Base-by-base conservation (phyloP, 1,284 basidiomycete genomes). In the Sutorius eximius region DNA sequence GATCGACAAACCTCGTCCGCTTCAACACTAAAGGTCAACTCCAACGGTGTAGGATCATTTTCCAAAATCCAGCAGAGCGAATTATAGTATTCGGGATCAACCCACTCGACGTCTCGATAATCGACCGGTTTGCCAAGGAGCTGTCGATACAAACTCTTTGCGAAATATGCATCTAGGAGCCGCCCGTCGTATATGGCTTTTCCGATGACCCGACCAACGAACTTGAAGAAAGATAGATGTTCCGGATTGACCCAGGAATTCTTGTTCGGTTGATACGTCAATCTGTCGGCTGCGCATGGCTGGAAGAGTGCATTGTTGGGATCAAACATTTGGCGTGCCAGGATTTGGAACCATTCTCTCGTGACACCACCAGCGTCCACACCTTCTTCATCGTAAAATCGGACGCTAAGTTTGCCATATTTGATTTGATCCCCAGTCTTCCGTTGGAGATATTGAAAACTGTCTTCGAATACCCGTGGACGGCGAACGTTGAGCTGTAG, bases 251-350 rank as follows among this genome's bases (percentile, higher is more conserved):
- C 86, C 80, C 87, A 89, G 1, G 95, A 98, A 58, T 93, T 89
- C 66, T 95, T 93, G 77, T 98, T 97, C 6, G 96, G 95, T 72
- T 98, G 95, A 70, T 98, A 98, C 3, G 95, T 98, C 56, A 93
- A 82, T 62, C 87, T 85, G 71, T 98, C 95, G 6, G 94, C 95
- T 0, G 94, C 93, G 68, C 94, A 98, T 11, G 96, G 96, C 70
- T 98, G 93, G 82, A 99, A 99, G 20, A 99, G 82, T 7, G 94
- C 95, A 66, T 99, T 98, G 75, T 97, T 93, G n/a, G 97, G 95
- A 71, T 99, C 95, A 75, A 99, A 98, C 91, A 99, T 99, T 72
- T 98, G 95, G 52, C 95, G 83, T 1, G 96, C 95, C 20, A 99
- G 84, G 52, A 98, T 96, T 64, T 95, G 92, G 86, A 96, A 98